phyloP scores from a whole-genome alignment of 78 protist species.

The Isochrysis galbana region DNA sequence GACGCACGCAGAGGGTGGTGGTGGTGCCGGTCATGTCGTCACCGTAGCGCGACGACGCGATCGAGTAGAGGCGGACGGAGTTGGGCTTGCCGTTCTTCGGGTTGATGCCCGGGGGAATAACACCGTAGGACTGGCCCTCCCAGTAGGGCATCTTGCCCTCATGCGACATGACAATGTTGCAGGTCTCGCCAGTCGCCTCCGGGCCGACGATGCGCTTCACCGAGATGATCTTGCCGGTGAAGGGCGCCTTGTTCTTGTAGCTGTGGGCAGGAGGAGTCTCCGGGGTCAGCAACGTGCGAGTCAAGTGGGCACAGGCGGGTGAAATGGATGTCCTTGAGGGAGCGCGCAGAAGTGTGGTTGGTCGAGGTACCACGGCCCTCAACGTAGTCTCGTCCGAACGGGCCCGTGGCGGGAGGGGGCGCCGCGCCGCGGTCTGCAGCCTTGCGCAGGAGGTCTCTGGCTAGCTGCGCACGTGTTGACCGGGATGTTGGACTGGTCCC shows the following conservation, averaged over 20 bases:
- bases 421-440: too few relatives aligned
- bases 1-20: slow-evolving; percentile 54
- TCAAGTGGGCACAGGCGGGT: too few relatives aligned
- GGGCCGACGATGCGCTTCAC: slow-evolving; percentile 48
- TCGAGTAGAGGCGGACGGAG: slow-evolving; percentile 56
- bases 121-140: slow-evolving; percentile 57
- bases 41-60: slow-evolving; percentile 55
- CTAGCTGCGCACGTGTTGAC: too few relatives aligned
- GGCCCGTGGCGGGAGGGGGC: too few relatives aligned
- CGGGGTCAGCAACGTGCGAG: too few relatives aligned
- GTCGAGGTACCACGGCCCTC: too few relatives aligned
- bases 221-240: slow-evolving; percentile 38
- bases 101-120: slow-evolving; percentile 56
- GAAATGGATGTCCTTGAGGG: too few relatives aligned
- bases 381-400: too few relatives aligned
- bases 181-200: slow-evolving; percentile 53
- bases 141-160: slow-evolving; percentile 59
- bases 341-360: too few relatives aligned
- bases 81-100: slow-evolving; percentile 57
- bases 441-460: too few relatives aligned
- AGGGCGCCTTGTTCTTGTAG: slow-evolving; percentile 56
- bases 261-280: too few relatives aligned
- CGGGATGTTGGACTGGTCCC: slow-evolving; percentile 32
- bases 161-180: slow-evolving; percentile 45
- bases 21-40: slow-evolving; percentile 49